phyloP scores from a whole-genome alignment of 1,139 yeast genomes.

The Nadsonia commutata region DNA sequence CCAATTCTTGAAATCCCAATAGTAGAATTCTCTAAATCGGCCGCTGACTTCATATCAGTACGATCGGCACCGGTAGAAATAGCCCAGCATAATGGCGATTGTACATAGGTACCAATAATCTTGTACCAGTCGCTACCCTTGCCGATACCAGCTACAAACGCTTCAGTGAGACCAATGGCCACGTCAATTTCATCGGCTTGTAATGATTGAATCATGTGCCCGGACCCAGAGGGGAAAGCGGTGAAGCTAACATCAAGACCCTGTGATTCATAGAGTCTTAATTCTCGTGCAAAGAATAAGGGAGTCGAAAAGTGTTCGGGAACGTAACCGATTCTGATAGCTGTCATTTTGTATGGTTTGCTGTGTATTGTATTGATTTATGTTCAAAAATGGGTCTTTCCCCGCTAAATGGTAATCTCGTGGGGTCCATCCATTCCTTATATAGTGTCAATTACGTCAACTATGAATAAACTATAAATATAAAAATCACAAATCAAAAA shows the following conservation, averaged over 20 bases:
- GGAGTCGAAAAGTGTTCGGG: constrained; percentile 93
- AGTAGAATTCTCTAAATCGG: constrained; percentile 42
- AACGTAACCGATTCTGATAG: constrained; percentile 56
- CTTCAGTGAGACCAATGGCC: constrained; percentile 84
- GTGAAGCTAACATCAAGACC: constrained; percentile 43
- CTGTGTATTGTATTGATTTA: too few species aligned
- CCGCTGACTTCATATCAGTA: constrained; percentile 33
- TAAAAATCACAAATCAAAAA: too few species aligned
- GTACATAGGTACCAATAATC: constrained; percentile 67
- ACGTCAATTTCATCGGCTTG: constrained; percentile 51
- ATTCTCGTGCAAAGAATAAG: constrained; percentile 49
- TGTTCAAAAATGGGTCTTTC: too few species aligned
- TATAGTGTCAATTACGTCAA: too few species aligned
- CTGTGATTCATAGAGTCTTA: constrained; percentile 37
- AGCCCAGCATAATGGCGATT: constrained; percentile 83
- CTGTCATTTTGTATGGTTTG: too few species aligned
- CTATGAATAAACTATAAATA: too few species aligned
- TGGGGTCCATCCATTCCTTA: too few species aligned
- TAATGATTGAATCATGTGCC: constrained; percentile 65
- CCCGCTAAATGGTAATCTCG: too few species aligned
- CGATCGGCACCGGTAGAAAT: constrained; percentile 61
- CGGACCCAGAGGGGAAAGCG: constrained; percentile 79
- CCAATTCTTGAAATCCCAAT: constrained; percentile 87
- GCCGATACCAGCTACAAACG: constrained; percentile 69
- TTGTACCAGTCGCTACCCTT: constrained; percentile 53